Evolutionary conservation across 257 asterid species (phyloP), one percentile per base, ranked within the genome.

Genomic region (Ilex asprella): DNA sequence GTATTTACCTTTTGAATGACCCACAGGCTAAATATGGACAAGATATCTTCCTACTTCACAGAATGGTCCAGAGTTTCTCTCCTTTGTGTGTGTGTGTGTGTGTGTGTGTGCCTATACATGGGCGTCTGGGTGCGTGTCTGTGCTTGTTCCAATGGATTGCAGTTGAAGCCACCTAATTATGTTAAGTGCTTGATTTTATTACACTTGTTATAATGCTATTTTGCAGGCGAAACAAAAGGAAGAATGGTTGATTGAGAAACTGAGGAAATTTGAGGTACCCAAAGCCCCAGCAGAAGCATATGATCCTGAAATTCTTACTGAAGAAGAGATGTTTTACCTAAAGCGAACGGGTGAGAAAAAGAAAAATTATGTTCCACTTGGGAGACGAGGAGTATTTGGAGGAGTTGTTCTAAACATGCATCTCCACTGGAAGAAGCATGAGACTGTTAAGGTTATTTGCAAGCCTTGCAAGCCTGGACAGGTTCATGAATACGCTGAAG

Each of bases 381-480:
- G 99, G 57, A 86, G 99, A 63, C 76, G 97, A 59, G 99, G 99
- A 59, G 99, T 92, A 62, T 89, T 92, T 84, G 97, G 97, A 63
- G 97, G 97, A 39, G 95, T 89, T 74, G 95, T 92, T 66, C 92
- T 92, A 60, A 92, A 92, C 76, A 92, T 92, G 96, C 99, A 92
- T 79, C 96, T 89, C 60, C 99, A 92, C 46, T 92, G 99, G 96
- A 92, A 92, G 80, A 86, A 73, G 56, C 99, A 92, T 10, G 99
- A 92, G 69, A 92, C 99, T 0, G 89, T 92, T 16, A 92, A 89
- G 78, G 96, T 89, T 63, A 67, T 78, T 44, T 92, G 99, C 82
- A 92, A 72, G 71, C 99, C 99, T 58, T 92, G 97, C 79, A 89
- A 65, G 78, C 94, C 85, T 35, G 96, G 99, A 58, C 96, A 92